A percentile compares a stretch with the other conserved stretches of the same genome.
Evolutionary conservation across 192 early-diverging fungal species (phyloP).

Genomic region (Mortierella claussenii): DNA sequence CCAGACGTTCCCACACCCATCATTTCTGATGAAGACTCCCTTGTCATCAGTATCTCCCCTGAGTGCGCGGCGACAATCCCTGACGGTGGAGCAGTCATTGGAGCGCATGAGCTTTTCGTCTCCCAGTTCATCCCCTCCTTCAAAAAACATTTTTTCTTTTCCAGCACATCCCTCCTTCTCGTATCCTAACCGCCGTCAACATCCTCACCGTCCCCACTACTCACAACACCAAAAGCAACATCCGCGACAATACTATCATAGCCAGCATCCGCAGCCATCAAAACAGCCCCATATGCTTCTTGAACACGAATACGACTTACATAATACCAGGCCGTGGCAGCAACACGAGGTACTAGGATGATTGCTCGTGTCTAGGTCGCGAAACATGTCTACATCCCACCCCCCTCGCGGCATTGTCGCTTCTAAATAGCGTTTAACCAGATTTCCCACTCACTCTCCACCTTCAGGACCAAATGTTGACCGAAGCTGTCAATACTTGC

Average conservation of each 20-base stretch:
- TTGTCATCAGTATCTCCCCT: constrained; percentile 19
- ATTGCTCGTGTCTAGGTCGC: too few species aligned
- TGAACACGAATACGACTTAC: constrained; percentile 4
- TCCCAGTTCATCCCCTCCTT: constrained; percentile 4
- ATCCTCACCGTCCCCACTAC: too few species aligned
- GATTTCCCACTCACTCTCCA: neutral
- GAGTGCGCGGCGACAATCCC: constrained; percentile 9
- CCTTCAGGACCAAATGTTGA: constrained; percentile 30
- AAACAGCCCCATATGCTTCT: neutral
- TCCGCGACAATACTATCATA: too few species aligned
- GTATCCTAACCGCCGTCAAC: constrained; percentile 5
- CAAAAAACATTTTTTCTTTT: neutral
- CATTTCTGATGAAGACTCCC: constrained; percentile 2
- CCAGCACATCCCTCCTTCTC: constrained; percentile 19
- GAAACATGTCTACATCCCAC: neutral
- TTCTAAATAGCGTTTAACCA: neutral
- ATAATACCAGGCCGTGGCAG: constrained; percentile 31
- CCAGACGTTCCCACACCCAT: neutral
- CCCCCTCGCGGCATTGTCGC: neutral
- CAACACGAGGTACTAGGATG: constrained; percentile 49
- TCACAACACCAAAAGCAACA: too few species aligned
- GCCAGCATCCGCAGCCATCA: too few species aligned
- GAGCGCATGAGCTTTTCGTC: constrained; percentile 28
- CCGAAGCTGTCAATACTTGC: constrained; percentile 26
- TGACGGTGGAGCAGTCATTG: constrained; percentile 27